phyloP scores from a whole-genome alignment of 306 rosid genomes.

The Mimosa bimucronata region DNA sequence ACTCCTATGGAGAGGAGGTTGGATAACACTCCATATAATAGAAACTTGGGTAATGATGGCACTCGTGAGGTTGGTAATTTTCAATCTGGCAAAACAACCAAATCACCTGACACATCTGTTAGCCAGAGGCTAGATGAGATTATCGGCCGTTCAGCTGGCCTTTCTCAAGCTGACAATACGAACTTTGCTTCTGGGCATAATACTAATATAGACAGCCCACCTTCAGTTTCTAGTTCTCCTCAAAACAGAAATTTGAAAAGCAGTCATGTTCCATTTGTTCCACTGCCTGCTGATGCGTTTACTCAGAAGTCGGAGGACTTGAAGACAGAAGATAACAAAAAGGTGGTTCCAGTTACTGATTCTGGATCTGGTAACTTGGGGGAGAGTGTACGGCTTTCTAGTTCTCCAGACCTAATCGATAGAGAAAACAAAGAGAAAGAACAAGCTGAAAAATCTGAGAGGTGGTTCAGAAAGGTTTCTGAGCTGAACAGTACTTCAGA shows the following conservation, averaged over 20 bases:
- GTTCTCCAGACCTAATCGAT: conserved; percentile 42
- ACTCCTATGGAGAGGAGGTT: conserved; percentile 81
- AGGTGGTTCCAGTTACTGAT: conserved; percentile 15
- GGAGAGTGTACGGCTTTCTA: conserved; percentile 35
- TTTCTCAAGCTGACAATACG: conserved; percentile 43
- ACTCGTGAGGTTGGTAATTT: conserved; percentile 38
- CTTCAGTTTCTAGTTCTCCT: conserved; percentile 39
- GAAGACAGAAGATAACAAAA: conserved; percentile 41
- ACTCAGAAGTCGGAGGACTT: conserved; percentile 54
- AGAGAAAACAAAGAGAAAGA: conserved; percentile 52
- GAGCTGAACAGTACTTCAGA: conserved; percentile 81
- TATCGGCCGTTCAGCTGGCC: conserved; percentile 35
- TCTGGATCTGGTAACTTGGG: conserved; percentile 32
- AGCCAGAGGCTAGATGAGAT: conserved; percentile 45
- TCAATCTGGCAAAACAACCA: conserved; percentile 30
- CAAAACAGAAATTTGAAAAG: conserved; percentile 40
- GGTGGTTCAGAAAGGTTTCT: conserved; percentile 83
- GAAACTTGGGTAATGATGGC: conserved; percentile 56
- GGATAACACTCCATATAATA: conserved; percentile 58
- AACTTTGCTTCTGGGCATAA: conserved; percentile 36
- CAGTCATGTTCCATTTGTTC: conserved; percentile 57
- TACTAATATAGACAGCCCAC: conserved; percentile 28
- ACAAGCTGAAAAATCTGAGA: conserved; percentile 83
- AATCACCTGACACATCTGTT: conserved; percentile 33
- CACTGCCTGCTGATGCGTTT: conserved; percentile 58